These are phyloP conservation scores for Venturia oleaginea DNA, from an alignment of 2,329 filamentous ascomycete species.

Conservation along the genomic window DNA sequence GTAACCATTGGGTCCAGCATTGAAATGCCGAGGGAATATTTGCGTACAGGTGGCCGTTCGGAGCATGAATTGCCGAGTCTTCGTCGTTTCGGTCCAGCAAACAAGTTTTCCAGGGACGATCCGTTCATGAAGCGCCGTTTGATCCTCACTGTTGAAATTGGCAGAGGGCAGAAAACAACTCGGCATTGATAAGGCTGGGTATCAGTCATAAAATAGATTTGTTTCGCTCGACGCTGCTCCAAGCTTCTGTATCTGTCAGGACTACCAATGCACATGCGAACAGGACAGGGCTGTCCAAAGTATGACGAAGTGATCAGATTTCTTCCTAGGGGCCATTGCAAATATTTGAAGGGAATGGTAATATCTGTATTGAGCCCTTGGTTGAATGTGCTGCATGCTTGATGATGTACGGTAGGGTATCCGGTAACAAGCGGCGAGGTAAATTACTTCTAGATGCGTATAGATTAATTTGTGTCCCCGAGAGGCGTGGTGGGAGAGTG, in stretches of 20 bases:
- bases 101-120: not conserved
- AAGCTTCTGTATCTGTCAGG: not conserved
- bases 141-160: not conserved
- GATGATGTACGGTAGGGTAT: not conserved
- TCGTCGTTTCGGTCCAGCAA: not conserved
- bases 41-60: too few species aligned
- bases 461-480: not conserved
- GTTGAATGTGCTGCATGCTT: not conserved
- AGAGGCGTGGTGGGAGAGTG: not conserved
- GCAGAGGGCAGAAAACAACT: not conserved
- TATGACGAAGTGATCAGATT: not conserved
- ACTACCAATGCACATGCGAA: not conserved
- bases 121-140: not conserved
- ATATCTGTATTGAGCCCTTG: not conserved
- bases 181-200: not conserved
- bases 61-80: not conserved
- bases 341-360: not conserved
- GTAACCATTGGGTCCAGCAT: too few species aligned
- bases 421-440: not conserved
- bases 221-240: not conserved
- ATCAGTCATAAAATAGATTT: slow-evolving; percentile 5
- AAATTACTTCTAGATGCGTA: not conserved
- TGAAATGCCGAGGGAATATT: too few species aligned
- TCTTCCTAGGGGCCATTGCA: not conserved
- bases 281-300: not conserved